Evolutionary conservation across 805 yeast genomes (phyloP).

Genomic region (Cyberlindnera euphorbiiphila): DNA sequence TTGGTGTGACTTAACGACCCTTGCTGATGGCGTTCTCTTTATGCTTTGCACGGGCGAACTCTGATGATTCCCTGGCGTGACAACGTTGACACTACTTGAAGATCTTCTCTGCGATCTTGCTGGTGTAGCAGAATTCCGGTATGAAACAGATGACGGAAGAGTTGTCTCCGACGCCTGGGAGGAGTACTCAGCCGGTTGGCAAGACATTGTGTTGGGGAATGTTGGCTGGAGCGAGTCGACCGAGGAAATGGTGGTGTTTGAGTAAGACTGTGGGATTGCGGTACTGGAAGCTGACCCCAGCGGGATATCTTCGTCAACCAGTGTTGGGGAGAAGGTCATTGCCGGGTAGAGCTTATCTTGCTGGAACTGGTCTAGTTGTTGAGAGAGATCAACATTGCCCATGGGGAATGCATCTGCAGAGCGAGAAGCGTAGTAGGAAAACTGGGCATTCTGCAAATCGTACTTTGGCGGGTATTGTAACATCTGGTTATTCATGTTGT

Average conservation of each 20-base stretch:
- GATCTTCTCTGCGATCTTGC: slow-evolving; percentile 7
- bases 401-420: no score
- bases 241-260: slow-evolving; percentile 6
- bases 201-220: not conserved
- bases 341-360: slow-evolving; percentile 5
- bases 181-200: no score
- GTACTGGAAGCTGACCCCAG: not conserved
- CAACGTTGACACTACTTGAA: not conserved
- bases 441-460: not conserved
- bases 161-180: no score
- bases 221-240: slow-evolving; percentile 6
- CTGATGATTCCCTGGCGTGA: slow-evolving; percentile 2
- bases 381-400: no score
- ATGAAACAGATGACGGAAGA: no score
- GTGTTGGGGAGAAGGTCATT: slow-evolving; percentile 4
- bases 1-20: slow-evolving; percentile 11
- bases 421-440: no score
- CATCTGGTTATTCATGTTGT: slow-evolving; percentile 2
- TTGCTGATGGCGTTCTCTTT: slow-evolving; percentile 14
- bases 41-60: slow-evolving; percentile 6
- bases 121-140: slow-evolving; percentile 9
- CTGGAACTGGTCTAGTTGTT: slow-evolving; percentile 1
- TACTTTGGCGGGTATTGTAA: slow-evolving; percentile 7
- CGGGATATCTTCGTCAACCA: slow-evolving; percentile 11
- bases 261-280: slow-evolving; percentile 3